Evolutionary conservation across 1,139 yeast species (phyloP).

Genomic region (Hyphopichia fennica): DNA sequence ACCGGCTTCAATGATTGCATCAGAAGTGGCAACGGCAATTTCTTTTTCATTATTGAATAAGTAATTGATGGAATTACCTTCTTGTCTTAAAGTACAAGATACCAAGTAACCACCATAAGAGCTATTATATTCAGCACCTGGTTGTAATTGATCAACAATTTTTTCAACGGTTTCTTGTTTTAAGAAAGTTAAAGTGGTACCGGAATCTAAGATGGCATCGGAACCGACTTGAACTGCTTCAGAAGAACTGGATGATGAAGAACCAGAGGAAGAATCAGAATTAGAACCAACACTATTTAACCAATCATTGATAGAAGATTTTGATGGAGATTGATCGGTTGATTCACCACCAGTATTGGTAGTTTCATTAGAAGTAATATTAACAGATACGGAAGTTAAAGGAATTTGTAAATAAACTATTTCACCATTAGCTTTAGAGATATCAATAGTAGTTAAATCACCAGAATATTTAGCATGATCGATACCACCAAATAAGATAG

Average conservation of each 20-base stretch:
- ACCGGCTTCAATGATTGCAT: slow-evolving; percentile 16
- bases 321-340: slow-evolving; percentile 7
- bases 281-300: neutral
- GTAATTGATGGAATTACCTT: slow-evolving; percentile 23
- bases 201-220: slow-evolving; percentile 38
- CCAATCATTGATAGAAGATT: neutral
- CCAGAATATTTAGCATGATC: slow-evolving; percentile 56
- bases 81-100: slow-evolving; percentile 27
- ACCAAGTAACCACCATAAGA: slow-evolving; percentile 21
- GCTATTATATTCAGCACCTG: slow-evolving; percentile 16
- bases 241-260: slow-evolving; percentile 8
- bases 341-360: slow-evolving; percentile 5
- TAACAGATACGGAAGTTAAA: slow-evolving; percentile 15
- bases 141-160: slow-evolving; percentile 15
- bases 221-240: slow-evolving; percentile 12
- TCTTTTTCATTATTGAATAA: slow-evolving; percentile 23
- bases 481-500: slow-evolving; percentile 57
- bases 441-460: slow-evolving; percentile 25
- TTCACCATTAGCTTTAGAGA: slow-evolving; percentile 17
- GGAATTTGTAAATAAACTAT: slow-evolving; percentile 21
- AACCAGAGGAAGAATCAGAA: neutral
- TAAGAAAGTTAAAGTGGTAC: slow-evolving; percentile 37
- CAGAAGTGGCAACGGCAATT: slow-evolving; percentile 25
- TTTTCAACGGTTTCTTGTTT: slow-evolving; percentile 17
- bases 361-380: slow-evolving; percentile 9